These are phyloP conservation scores for Coemansia sp. DNA, from an alignment of 192 early-diverging fungal species.

Conservation along the genomic window DNA sequence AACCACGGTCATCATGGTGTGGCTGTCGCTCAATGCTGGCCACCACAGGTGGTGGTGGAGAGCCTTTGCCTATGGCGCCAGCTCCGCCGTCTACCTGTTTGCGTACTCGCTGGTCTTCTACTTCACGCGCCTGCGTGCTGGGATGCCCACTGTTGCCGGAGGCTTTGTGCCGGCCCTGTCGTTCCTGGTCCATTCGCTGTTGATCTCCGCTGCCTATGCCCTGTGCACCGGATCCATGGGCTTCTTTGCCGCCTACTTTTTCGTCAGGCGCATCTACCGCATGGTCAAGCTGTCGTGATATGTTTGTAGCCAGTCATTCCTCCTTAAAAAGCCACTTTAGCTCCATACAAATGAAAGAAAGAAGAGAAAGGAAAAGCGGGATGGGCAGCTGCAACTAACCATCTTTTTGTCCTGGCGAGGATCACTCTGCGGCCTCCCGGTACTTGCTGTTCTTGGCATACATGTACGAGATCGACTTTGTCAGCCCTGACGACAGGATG, in stretches of 20 bases:
- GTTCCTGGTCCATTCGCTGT: constrained; percentile 71
- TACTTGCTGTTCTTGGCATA: constrained; percentile 52
- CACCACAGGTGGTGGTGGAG: constrained; percentile 95
- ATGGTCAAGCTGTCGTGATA: constrained; percentile 34
- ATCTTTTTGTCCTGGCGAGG: no score
- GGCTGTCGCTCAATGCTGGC: constrained; percentile 65
- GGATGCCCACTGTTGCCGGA: constrained; percentile 49
- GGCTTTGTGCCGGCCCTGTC: constrained; percentile 66
- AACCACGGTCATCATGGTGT: constrained; percentile 67
- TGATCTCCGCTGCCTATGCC: constrained; percentile 64
- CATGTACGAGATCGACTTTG: constrained; percentile 65
- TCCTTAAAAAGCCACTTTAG: no score
- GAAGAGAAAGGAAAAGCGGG: background rate
- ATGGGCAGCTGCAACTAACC: no score
- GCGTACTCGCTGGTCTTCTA: constrained; percentile 77
- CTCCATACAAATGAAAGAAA: background rate
- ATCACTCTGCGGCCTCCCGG: constrained; percentile 2
- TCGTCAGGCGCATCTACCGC: constrained; percentile 44
- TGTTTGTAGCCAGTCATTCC: background rate
- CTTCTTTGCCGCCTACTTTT: constrained; percentile 53
- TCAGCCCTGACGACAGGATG: constrained; percentile 80
- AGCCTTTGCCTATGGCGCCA: constrained; percentile 75
- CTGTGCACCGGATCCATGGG: constrained; percentile 54
- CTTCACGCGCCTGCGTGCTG: constrained; percentile 63
- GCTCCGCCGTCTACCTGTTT: constrained; percentile 78